Evolutionary conservation across 116 monocot species (phyloP).

Genomic region (Papilionanthe hybrid): DNA sequence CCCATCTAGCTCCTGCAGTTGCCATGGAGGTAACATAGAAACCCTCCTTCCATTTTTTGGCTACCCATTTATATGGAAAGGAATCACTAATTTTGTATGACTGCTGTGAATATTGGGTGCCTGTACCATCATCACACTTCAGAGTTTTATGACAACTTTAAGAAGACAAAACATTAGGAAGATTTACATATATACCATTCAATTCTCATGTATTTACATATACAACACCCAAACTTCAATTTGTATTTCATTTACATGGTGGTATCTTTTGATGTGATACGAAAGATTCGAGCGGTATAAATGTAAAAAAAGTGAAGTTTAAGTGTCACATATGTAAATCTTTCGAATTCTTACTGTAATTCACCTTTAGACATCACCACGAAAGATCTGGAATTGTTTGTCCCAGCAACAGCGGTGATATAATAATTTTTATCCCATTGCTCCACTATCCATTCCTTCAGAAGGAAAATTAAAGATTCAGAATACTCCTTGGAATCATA

Average conservation of each 20-base stretch:
- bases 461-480: neutral
- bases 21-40: conserved; percentile 62
- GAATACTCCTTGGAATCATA: neutral
- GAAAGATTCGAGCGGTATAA: too few relatives aligned
- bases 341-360: too few relatives aligned
- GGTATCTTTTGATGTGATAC: too few relatives aligned
- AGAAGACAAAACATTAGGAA: neutral
- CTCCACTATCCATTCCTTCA: conserved; percentile 69
- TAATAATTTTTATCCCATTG: conserved; percentile 68
- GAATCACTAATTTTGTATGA: conserved; percentile 64
- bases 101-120: conserved; percentile 49
- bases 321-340: too few relatives aligned
- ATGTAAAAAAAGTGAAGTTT: neutral
- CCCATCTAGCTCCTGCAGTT: conserved; percentile 51
- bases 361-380: conserved; percentile 63
- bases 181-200: too few relatives aligned
- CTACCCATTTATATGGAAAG: conserved; percentile 61
- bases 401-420: conserved; percentile 45
- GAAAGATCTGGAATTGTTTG: conserved; percentile 45
- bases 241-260: too few relatives aligned
- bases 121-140: conserved; percentile 16
- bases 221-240: too few relatives aligned
- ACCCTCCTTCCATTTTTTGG: conserved; percentile 61
- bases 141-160: neutral
- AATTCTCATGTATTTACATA: too few relatives aligned